Evolutionary conservation across 345 rosid species (phyloP), one percentile per base, ranked within the genome.

Genomic region (Brassica napus): DNA sequence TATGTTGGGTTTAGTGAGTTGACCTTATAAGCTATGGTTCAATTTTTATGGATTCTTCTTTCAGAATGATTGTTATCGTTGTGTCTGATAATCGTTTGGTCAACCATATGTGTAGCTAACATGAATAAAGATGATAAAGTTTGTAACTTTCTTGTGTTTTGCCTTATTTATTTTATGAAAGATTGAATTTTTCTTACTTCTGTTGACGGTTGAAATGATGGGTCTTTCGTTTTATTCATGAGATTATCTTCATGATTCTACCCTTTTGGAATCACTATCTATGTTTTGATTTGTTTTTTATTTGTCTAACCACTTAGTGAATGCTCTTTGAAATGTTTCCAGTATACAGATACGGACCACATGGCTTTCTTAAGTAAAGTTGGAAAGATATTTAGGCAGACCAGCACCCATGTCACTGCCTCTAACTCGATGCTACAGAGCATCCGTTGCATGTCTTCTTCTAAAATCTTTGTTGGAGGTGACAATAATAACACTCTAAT

Each of bases 401-500:
- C 92, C 26, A 77, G 86, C 31, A 79, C 78, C 75, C 87, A 77
- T 81, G 90, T 47, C 71, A 52, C 66, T 47, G 67, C 58, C 69
- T 71, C 83, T 71, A 81, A 15, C 65, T 90, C 91, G 2, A 75
- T 95, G 75, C 87, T 82, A 74, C 94, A 93, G 83, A 88, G 85
- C 14, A 73, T 90, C 34, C 77, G 99, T 77, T 86, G 85, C 96
- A 89, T 95, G 94, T 93, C 99, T 16, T 77, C 87, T 1, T 86
- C 96, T 1, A 93, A 93, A 81, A 32, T 95, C 70, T 95, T 95
- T 58, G 69, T 95, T 7, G 99, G 98, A 90, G 99, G 99, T 93
- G 82, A 32, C 68, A 7, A 8, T 54, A 34, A 49, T 8, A 57
- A 4, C 54, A 4, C 54, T 23, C 65, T n/a, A 55, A 10, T 58